Conservation (phyloP, 148 eudicot genomes). For the Hydrangea macrophylla region DNA sequence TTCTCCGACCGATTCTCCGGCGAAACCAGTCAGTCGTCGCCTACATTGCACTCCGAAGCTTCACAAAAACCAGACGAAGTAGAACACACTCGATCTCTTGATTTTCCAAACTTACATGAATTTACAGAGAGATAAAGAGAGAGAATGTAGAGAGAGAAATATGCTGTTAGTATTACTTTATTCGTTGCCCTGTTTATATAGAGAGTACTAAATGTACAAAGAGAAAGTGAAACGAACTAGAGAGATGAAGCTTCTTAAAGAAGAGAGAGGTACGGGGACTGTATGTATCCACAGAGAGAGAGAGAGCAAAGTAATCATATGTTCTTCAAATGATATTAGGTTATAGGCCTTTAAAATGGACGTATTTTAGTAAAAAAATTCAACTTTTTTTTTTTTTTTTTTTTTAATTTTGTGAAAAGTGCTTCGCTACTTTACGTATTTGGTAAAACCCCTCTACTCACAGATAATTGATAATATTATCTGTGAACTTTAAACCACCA, state of each 20-base stretch:
- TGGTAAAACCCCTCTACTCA: too few relatives aligned
- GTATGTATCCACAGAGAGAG: background rate
- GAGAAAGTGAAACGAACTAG: background rate
- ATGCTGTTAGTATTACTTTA: background rate
- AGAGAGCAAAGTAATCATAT: too few relatives aligned
- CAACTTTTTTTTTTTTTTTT: too few relatives aligned
- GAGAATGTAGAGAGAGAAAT: background rate
- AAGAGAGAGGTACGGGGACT: background rate
- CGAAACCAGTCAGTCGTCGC: background rate
- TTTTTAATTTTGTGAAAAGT: too few relatives aligned
- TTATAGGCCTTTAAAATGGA: too few relatives aligned
- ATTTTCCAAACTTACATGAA: background rate
- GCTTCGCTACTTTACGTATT: too few relatives aligned
- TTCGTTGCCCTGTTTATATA: background rate
- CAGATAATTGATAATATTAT: too few relatives aligned
- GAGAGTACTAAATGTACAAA: background rate
- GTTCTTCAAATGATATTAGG: too few relatives aligned
- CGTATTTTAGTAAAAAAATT: too few relatives aligned
- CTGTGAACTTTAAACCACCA: too few relatives aligned
- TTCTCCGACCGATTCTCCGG: conserved; percentile 3
- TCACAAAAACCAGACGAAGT: background rate
- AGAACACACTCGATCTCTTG: too few relatives aligned
- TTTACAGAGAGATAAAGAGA: too few relatives aligned
- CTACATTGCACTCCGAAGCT: background rate
- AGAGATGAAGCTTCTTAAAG: background rate